These are phyloP conservation scores for Theobroma grandiflorum DNA, from an alignment of 441 rosid genomes.

Conservation along the genomic window DNA sequence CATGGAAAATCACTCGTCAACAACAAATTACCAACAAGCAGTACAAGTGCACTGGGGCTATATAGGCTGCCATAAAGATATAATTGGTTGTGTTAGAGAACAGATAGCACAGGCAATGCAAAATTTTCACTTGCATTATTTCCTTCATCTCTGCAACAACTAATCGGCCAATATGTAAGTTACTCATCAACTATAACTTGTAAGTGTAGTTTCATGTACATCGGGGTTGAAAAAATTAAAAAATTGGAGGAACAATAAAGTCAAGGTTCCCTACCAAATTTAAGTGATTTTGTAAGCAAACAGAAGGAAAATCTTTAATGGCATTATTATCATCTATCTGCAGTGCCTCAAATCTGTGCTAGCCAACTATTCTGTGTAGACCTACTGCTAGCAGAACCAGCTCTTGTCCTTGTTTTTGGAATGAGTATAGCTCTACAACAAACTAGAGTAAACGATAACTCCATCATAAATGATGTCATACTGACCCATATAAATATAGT, in stretches of 20 bases:
- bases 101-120: not conserved
- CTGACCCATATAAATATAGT: constrained; percentile 75
- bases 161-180: not conserved
- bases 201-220: not conserved
- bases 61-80: not conserved
- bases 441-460: constrained; percentile 59
- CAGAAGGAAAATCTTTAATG: not conserved
- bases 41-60: not conserved
- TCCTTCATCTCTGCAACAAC: not conserved
- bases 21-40: not conserved
- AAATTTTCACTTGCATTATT: not conserved
- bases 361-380: constrained; percentile 23
- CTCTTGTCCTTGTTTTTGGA: constrained; percentile 59
- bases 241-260: not conserved
- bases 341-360: constrained; percentile 25
- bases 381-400: constrained; percentile 30
- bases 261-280: not conserved
- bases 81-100: not conserved
- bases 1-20: not conserved
- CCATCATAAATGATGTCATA: constrained; percentile 53
- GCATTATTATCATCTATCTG: constrained; percentile 15
- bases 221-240: not conserved
- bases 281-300: not conserved
- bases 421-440: constrained; percentile 75
- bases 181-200: not conserved